Percentiles rank a stretch among this genome's conserved stretches.
These are phyloP conservation scores for Daldinia decipiens DNA, from an alignment of 495 filamentous ascomycete species.

Conservation along the genomic window DNA sequence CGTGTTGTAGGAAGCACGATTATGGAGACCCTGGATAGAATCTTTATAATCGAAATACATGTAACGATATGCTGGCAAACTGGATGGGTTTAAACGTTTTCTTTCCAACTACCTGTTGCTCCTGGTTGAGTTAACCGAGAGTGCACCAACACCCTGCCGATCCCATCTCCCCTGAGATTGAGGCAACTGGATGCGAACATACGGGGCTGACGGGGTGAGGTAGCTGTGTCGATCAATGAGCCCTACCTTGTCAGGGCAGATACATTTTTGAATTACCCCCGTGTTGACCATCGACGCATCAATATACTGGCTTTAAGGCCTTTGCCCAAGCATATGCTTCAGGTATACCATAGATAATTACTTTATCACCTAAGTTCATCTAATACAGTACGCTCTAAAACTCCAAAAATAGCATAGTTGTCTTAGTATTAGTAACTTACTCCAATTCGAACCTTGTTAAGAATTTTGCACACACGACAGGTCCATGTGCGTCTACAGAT, in stretches of 20 bases:
- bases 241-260: not conserved
- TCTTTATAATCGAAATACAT: not conserved
- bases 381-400: not conserved
- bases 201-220: slow-evolving; percentile 4
- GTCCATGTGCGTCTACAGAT: not conserved
- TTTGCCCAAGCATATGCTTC: not conserved
- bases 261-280: not conserved
- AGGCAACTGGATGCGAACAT: not conserved
- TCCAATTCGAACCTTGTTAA: not conserved
- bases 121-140: not conserved
- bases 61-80: not conserved
- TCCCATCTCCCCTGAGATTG: slow-evolving; percentile 1
- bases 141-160: not conserved
- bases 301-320: not conserved
- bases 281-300: not conserved
- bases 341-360: not conserved
- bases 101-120: not conserved
- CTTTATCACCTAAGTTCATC: too few species aligned
- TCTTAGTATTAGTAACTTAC: too few species aligned
- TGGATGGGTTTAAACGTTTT: not conserved
- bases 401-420: not conserved
- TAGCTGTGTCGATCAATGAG: not conserved
- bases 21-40: not conserved
- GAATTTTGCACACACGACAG: not conserved
- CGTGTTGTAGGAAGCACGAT: not conserved